Conservation (phyloP, 2,329 filamentous ascomycete species). For the Colletotrichum horii region DNA sequence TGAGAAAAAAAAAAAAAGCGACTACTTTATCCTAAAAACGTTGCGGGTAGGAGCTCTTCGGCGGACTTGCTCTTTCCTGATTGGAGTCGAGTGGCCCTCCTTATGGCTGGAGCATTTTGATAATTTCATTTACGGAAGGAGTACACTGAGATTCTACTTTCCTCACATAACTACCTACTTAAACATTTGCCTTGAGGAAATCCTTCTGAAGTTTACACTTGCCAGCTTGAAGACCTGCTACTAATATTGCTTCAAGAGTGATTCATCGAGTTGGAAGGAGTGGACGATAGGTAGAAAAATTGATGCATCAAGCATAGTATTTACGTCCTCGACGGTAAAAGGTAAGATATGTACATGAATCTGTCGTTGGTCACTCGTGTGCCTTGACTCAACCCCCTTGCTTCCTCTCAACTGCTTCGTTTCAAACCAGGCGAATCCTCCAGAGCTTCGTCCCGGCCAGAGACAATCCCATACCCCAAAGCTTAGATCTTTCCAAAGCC, state of each 20-base stretch:
- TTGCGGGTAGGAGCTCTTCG: background rate
- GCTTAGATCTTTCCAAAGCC: constrained; percentile 50
- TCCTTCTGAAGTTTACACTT: background rate
- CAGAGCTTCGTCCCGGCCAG: background rate
- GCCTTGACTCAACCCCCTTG: background rate
- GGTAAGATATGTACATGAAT: constrained; percentile 17
- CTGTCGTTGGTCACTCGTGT: background rate
- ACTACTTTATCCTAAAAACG: accelerated
- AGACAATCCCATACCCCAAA: background rate
- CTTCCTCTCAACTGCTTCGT: background rate
- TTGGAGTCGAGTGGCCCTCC: background rate
- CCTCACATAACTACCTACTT: background rate
- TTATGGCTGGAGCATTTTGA: background rate
- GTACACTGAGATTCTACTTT: background rate
- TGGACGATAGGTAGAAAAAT: background rate
- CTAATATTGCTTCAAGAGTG: too few relatives aligned
- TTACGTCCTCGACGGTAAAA: constrained; percentile 3
- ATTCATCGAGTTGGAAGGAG: accelerated
- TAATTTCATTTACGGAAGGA: background rate
- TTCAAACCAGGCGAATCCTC: background rate
- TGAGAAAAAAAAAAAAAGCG: background rate
- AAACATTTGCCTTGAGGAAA: accelerated
- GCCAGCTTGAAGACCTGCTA: background rate
- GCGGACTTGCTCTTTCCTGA: background rate
- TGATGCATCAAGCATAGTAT: constrained; percentile 20